A percentile compares a stretch with the other conserved stretches of the same genome.
Evolutionary conservation across 164 flowering plant species (phyloP).

Genomic region (Macadamia integrifolia): DNA sequence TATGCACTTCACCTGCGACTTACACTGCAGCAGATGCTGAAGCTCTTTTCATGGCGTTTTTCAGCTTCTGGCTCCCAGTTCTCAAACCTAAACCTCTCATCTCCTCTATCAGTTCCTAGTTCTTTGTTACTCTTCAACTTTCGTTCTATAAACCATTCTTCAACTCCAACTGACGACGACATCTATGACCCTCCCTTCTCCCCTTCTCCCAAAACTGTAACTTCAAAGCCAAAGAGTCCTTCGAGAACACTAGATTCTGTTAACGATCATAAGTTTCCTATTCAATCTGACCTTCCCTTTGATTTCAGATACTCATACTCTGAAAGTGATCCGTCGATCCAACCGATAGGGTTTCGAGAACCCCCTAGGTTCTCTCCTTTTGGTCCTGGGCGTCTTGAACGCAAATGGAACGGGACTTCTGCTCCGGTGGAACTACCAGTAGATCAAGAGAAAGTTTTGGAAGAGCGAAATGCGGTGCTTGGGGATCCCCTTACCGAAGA

Average conservation of each 20-base stretch:
- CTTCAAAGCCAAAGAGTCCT: slow-evolving; percentile 10
- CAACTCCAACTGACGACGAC: slow-evolving; percentile 15
- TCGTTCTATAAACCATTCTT: slow-evolving; percentile 19
- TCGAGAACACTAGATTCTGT: slow-evolving; percentile 4
- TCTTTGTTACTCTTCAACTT: background rate
- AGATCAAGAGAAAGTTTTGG: slow-evolving; percentile 24
- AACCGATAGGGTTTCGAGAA: slow-evolving; percentile 81
- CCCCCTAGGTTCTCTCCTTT: slow-evolving; percentile 81
- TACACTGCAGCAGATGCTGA: slow-evolving; percentile 29
- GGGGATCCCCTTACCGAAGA: slow-evolving; percentile 73
- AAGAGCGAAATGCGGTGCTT: slow-evolving; percentile 43
- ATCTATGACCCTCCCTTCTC: slow-evolving; percentile 68
- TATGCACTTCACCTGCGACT: too few relatives aligned
- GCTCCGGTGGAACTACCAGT: slow-evolving; percentile 39
- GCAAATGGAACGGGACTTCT: slow-evolving; percentile 76
- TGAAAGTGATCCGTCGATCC: slow-evolving; percentile 44
- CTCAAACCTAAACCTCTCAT: background rate
- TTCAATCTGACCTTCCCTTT: slow-evolving; percentile 65
- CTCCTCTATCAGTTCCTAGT: background rate
- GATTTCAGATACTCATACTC: slow-evolving; percentile 85
- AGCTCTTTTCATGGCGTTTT: slow-evolving; percentile 33
- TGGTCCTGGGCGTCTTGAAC: slow-evolving; percentile 78
- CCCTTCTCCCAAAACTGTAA: slow-evolving; percentile 26
- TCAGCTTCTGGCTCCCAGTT: slow-evolving; percentile 13
- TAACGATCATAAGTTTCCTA: slow-evolving; percentile 15